These are phyloP conservation scores for Tuctoria greenei DNA, from an alignment of 176 grass and related monocot species.

Conservation along the genomic window DNA sequence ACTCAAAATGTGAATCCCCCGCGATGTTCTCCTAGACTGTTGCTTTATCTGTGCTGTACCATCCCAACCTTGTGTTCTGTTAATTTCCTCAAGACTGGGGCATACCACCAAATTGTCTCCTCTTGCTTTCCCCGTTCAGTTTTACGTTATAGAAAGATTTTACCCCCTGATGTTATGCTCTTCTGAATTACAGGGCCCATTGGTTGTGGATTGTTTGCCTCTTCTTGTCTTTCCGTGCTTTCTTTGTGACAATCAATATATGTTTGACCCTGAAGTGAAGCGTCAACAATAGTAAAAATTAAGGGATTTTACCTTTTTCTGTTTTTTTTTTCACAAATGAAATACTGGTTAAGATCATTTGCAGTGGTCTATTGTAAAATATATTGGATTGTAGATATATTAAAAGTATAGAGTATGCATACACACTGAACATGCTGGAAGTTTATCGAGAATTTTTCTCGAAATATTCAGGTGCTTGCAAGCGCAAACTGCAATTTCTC, in stretches of 20 bases:
- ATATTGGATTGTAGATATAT: no score
- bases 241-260: no score
- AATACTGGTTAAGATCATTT: no score
- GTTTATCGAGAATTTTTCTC: no score
- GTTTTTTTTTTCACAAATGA: no score
- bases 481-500: no score
- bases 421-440: no score
- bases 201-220: not conserved
- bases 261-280: not conserved
- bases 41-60: not conserved
- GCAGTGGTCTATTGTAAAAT: no score
- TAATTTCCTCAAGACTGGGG: not conserved
- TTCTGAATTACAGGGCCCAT: slow-evolving; percentile 9
- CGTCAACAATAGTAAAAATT: not conserved
- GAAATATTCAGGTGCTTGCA: no score
- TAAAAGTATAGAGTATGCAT: no score
- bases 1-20: slow-evolving; percentile 39
- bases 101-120: slow-evolving; percentile 10
- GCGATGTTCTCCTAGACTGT: slow-evolving; percentile 1
- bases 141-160: slow-evolving; percentile 9
- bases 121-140: not conserved
- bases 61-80: not conserved
- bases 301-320: no score
- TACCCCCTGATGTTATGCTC: not conserved
- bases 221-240: not conserved